Evolutionary conservation across 768 basidiomycete species (phyloP), one percentile per base, ranked within the genome.

Genomic region (Pleurotus platypus): DNA sequence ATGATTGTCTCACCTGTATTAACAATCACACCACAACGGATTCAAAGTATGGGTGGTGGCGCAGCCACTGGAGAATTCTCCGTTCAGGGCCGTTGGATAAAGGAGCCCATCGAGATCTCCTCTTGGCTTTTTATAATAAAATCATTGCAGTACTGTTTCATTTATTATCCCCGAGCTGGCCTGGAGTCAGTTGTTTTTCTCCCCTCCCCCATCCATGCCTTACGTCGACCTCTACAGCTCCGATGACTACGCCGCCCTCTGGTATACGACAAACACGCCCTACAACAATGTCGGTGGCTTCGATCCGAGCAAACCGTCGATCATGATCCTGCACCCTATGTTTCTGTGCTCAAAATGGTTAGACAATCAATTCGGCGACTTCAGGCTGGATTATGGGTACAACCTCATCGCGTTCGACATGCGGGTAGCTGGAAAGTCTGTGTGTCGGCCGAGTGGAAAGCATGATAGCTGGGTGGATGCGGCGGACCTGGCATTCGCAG

Each of bases 401-500:
- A 92, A 92, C 65, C 67, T 92, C 27, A 84, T 92, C 60, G 86
- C 87, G 5, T 87, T 91, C 66, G 90, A 92, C 67, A 80, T 82
- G 63, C 83, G 90, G 9, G 76, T 79, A 8, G 75, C 76, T 24
- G 90, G 90, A 12, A 78, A 74, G 67, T 87, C 86, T 2, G 67
- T 69, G 2, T 78, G 73, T 59, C 76, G 82, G 54, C 80, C 78
- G 3, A 82, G 71, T 49, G 80, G 78, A 6, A 72, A 74, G 46
- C 84, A 86, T 63, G 90, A 92, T 69, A 80, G 77, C 58, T 92
- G 88, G 83, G 88, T 90, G 5, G 83, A 89, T 42, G 87, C 89
- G 1, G 90, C 89, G 37, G 90, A 92, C 72, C 63, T 92, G 38
- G 90, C 87, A 3, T 75, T 80, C 13, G 84, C 81, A 51, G 80